Percentiles rank a stretch among this genome's conserved stretches.
These are phyloP conservation scores for Lindgomyces ingoldianus DNA, from an alignment of 495 filamentous ascomycete species.

Conservation along the genomic window DNA sequence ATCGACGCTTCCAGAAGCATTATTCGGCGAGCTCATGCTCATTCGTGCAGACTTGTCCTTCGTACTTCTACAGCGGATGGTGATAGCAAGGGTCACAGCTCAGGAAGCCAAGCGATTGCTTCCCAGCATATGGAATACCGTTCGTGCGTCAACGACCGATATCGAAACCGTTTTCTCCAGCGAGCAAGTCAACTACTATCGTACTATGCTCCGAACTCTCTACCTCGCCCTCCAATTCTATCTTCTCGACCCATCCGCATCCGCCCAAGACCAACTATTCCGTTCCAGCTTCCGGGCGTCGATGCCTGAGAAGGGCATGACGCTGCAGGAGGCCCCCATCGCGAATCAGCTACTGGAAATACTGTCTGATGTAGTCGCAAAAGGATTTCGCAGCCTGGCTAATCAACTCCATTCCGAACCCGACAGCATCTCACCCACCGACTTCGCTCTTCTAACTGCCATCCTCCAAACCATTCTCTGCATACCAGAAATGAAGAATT, in stretches of 20 bases:
- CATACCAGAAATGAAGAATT: conserved; percentile 64
- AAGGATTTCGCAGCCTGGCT: conserved; percentile 76
- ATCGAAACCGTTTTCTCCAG: conserved; percentile 63
- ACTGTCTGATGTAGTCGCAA: conserved; percentile 73
- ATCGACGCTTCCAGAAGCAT: conserved; percentile 64
- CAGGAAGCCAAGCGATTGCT: conserved; percentile 65
- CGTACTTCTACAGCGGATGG: conserved; percentile 72
- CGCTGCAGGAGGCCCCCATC: conserved; percentile 38
- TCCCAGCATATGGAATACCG: conserved; percentile 63
- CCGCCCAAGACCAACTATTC: conserved; percentile 9
- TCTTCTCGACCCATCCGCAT: conserved; percentile 27
- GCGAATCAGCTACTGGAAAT: conserved; percentile 67
- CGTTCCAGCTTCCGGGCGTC: conserved; percentile 23
- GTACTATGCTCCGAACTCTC: conserved; percentile 78
- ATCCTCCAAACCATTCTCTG: conserved; percentile 79
- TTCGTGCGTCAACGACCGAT: conserved; percentile 62
- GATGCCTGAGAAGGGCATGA: conserved; percentile 1
- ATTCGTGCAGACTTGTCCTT: conserved; percentile 74
- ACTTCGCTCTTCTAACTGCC: conserved; percentile 86
- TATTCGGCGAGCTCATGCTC: conserved; percentile 71
- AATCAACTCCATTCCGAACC: conserved; percentile 66
- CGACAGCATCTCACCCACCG: conserved; percentile 55
- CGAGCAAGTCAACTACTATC: conserved; percentile 71
- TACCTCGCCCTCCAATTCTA: conserved; percentile 77
- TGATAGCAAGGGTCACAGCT: conserved; percentile 60